These are phyloP conservation scores for Fistulinella prunicolor DNA, from an alignment of 768 basidiomycete genomes.

Conservation along the genomic window DNA sequence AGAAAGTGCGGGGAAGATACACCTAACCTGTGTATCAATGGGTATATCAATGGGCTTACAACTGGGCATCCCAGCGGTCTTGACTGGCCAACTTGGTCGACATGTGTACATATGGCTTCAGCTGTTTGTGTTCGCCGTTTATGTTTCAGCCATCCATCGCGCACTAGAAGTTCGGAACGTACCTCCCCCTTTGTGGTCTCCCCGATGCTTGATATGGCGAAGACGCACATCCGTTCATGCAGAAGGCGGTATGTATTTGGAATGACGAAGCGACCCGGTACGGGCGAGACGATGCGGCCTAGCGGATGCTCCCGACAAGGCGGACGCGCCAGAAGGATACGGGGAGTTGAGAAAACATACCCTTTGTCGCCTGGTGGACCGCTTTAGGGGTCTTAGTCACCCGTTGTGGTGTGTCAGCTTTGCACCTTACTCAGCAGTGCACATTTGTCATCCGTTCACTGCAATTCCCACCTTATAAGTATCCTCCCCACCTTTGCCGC, in stretches of 20 bases:
- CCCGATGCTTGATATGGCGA: slow-evolving; percentile 73
- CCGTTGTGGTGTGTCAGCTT: slow-evolving; percentile 37
- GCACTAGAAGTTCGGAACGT: slow-evolving; percentile 23
- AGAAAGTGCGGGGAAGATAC: too few species aligned
- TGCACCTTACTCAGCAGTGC: slow-evolving; percentile 20
- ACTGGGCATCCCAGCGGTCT: slow-evolving; percentile 26
- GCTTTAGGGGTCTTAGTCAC: too few species aligned
- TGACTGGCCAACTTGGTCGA: slow-evolving; percentile 20
- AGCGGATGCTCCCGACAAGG: slow-evolving; percentile 62
- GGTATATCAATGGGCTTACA: too few species aligned
- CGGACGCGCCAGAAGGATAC: neutral
- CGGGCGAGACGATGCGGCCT: slow-evolving; percentile 71
- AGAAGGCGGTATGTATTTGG: slow-evolving; percentile 74
- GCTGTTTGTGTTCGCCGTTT: slow-evolving; percentile 7
- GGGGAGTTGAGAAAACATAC: slow-evolving; percentile 36
- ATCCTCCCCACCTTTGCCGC: neutral
- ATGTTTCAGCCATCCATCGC: neutral
- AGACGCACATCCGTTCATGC: slow-evolving; percentile 81
- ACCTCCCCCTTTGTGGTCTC: slow-evolving; percentile 59
- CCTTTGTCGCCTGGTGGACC: slow-evolving; percentile 91
- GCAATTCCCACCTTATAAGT: slow-evolving; percentile 24
- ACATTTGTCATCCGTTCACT: slow-evolving; percentile 16
- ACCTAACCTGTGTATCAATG: too few species aligned
- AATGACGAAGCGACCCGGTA: slow-evolving; percentile 82
- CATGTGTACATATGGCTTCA: slow-evolving; percentile 30